phyloP scores from a whole-genome alignment of 169 alveolate genomes.

The Fabrea salina region DNA sequence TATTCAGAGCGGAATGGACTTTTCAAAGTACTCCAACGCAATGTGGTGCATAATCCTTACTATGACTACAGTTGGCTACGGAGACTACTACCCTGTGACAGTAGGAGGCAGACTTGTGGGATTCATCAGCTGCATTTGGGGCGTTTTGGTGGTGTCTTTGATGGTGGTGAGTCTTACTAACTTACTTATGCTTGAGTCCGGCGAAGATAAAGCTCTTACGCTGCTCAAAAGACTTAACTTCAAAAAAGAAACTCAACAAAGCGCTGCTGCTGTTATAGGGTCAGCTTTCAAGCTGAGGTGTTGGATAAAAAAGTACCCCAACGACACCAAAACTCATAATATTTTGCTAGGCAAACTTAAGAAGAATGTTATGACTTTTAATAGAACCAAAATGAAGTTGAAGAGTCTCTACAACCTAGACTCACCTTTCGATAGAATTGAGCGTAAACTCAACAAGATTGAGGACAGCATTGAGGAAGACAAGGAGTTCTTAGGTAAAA shows the following conservation, averaged over 20 bases:
- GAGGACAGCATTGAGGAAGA: too few species aligned
- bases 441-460: not conserved
- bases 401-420: not conserved
- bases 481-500: too few species aligned
- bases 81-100: constrained; percentile 72
- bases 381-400: not conserved
- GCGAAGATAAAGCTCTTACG: constrained; percentile 70
- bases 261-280: constrained; percentile 66
- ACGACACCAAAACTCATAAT: not conserved
- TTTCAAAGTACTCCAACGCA: constrained; percentile 47
- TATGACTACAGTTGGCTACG: constrained; percentile 81
- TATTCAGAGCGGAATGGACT: constrained; percentile 21
- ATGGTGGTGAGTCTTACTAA: constrained; percentile 72
- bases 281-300: not conserved
- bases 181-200: constrained; percentile 48
- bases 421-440: not conserved
- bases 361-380: not conserved
- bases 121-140: constrained; percentile 68
- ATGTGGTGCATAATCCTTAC: constrained; percentile 71
- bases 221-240: constrained; percentile 67
- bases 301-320: not conserved
- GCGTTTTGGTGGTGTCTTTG: constrained; percentile 75
- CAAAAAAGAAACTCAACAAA: constrained; percentile 62
- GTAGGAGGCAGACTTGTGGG: constrained; percentile 69
- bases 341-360: not conserved